A percentile compares a stretch with the other conserved stretches of the same genome.
phyloP scores from a whole-genome alignment of 306 rosid species.

The Prunus dulcis region DNA sequence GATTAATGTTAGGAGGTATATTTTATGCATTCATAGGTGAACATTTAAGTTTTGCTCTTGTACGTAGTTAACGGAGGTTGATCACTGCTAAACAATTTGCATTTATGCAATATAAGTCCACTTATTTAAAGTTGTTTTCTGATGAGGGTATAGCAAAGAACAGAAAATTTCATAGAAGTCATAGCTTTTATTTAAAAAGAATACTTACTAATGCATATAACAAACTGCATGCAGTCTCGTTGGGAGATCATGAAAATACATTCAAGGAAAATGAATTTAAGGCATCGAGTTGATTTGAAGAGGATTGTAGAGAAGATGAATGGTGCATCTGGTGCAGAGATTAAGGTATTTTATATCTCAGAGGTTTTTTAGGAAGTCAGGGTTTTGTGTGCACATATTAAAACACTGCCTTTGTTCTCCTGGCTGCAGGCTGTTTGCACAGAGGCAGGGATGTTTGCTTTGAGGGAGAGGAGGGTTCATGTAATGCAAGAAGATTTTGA shows the following conservation, averaged over 20 bases:
- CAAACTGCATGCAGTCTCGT: slow-evolving; percentile 81
- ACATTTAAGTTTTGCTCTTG: not conserved
- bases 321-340: slow-evolving; percentile 99
- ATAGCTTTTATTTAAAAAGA: too few species aligned
- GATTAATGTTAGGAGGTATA: not conserved
- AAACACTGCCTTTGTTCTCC: not conserved
- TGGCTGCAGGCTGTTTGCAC: slow-evolving; percentile 89
- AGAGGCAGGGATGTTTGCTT: slow-evolving; percentile 98
- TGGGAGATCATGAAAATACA: slow-evolving; percentile 90
- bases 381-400: not conserved
- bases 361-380: not conserved
- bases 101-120: not conserved
- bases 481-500: slow-evolving; percentile 97
- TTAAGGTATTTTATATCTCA: slow-evolving; percentile 53
- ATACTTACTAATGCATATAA: not conserved
- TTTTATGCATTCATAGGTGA: not conserved
- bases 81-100: not conserved
- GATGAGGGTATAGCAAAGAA: too few species aligned
- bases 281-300: slow-evolving; percentile 98
- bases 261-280: slow-evolving; percentile 97
- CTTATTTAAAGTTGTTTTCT: too few species aligned
- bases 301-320: slow-evolving; percentile 98
- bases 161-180: too few species aligned
- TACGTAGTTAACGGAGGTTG: not conserved
- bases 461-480: slow-evolving; percentile 94